Evolutionary conservation across 2,329 filamentous ascomycete species (phyloP), one percentile per base, ranked within the genome.

Genomic region (Corynespora cassiicola): DNA sequence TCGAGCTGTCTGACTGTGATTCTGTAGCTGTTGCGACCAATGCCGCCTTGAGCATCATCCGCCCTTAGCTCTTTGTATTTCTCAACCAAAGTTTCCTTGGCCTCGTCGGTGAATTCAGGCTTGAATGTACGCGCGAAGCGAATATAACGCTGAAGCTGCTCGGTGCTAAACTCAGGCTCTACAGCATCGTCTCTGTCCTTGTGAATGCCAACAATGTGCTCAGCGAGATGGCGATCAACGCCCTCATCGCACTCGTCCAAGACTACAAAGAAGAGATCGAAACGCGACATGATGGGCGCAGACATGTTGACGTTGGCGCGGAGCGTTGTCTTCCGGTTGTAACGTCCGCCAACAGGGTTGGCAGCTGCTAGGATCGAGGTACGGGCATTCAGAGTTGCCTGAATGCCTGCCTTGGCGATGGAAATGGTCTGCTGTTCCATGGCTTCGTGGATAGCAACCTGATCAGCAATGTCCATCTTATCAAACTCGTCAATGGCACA

Each of bases 381-480:
- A 38, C 94, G 84, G 2, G 94, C 94, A 63, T 99, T 99, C 29
- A 99, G 81, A 0, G 94, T 99, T 4, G 94, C 95, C 68, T 99
- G 94, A 42, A 99, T 99, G 60, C 94, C 94, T 5, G 94, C 94
- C 73, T 99, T 99, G 44, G 94, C 92, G 60, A 99, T 99, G 7
- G 90, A 96, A 52, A 99, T 99, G 5, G 94, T 99, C 72, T 99
- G 94, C 75, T 99, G 94, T 81, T 99, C 94, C 94, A 99, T 99
- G 43, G 94, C 94, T 82, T 99, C 94, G 80, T 99, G 94, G 61
- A 99, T 99, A 52, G 94, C 94, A 38, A 99, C 94, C 73, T 99
- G 94, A 67, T 99, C 94, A 35, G 76, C 84, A 47, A 99, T 88
- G 61, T 99, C 94, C 94, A 99, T 99, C 76, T 99, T 99, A 81